Conservation (phyloP, 208 protist species). For the Acanthamoeba royreba region DNA sequence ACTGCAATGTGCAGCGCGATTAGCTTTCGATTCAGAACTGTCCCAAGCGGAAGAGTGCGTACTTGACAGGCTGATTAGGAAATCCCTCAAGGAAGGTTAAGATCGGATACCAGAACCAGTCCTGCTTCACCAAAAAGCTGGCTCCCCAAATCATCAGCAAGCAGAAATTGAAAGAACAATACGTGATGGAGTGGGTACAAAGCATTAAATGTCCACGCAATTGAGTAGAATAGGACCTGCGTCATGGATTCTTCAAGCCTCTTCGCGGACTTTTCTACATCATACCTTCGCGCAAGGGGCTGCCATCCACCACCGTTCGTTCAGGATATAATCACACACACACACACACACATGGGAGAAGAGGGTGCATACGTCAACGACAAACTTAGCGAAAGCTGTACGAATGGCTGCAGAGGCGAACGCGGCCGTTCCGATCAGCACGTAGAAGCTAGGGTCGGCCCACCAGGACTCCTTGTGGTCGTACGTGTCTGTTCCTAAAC, state of each 20-base stretch:
- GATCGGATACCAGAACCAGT: slow-evolving; percentile 19
- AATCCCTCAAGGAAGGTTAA: slow-evolving; percentile 8
- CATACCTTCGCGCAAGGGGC: background rate
- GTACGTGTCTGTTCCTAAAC: background rate
- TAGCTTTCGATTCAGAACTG: background rate
- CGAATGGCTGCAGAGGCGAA: background rate
- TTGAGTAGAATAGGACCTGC: background rate
- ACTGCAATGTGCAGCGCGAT: background rate
- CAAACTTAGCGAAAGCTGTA: background rate
- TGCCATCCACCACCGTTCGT: background rate
- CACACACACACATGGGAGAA: too few species aligned
- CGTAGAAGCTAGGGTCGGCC: background rate
- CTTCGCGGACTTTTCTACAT: background rate
- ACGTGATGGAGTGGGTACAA: background rate
- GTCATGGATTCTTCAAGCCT: background rate
- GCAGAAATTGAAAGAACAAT: background rate
- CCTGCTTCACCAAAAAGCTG: slow-evolving; percentile 16
- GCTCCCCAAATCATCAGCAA: background rate
- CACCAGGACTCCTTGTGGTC: background rate
- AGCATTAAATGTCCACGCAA: background rate
- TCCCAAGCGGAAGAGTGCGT: background rate
- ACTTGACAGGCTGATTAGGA: background rate
- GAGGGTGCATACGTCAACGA: background rate
- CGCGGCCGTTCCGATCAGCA: background rate
- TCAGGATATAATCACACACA: too few species aligned